Evolutionary conservation across 2,329 filamentous ascomycete genomes (phyloP).

Genomic region (Geosmithia morbida): DNA sequence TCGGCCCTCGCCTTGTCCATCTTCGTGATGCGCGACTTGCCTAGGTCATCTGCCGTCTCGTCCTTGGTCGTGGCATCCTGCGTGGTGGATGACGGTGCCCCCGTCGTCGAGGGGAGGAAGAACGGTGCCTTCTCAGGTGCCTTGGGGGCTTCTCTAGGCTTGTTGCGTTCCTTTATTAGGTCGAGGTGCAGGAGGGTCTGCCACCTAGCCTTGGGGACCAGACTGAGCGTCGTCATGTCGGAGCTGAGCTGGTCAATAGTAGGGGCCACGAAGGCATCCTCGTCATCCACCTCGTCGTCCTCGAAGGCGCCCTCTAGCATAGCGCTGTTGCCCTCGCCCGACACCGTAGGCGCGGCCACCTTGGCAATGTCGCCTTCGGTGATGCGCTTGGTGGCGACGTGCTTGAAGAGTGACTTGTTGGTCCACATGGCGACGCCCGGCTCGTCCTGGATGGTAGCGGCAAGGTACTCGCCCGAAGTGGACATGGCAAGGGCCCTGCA

Average conservation of each 20-base stretch:
- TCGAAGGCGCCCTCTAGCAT: conserved; percentile 65
- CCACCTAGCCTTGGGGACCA: conserved; percentile 86
- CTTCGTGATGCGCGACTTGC: conserved; percentile 52
- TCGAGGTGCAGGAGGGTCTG: conserved; percentile 89
- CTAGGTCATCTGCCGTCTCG: conserved; percentile 25
- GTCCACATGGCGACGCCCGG: conserved; percentile 94
- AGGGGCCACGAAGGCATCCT: conserved; percentile 38
- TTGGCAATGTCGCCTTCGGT: conserved; percentile 58
- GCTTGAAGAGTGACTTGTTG: conserved; percentile 81
- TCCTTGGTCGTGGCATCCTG: conserved; percentile 11
- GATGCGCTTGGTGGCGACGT: conserved; percentile 75
- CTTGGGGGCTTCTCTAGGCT: conserved; percentile 83
- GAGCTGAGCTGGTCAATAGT: conserved; percentile 63
- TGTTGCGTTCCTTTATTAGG: conserved; percentile 84
- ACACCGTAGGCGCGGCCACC: conserved; percentile 56
- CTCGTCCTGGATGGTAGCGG: conserved; percentile 67
- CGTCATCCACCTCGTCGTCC: conserved; percentile 36
- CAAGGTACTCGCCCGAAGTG: conserved; percentile 82
- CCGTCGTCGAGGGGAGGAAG: conserved; percentile 63
- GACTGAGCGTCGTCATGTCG: conserved; percentile 74
- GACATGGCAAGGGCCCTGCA: conserved; percentile 85
- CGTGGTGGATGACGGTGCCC: conserved; percentile 22
- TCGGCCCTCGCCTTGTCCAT: conserved; percentile 44
- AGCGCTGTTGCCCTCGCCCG: conserved; percentile 66
- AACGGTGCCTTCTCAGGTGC: conserved; percentile 89